Base-by-base conservation (phyloP, 495 filamentous ascomycete genomes). In the Durotheca rogersii region DNA sequence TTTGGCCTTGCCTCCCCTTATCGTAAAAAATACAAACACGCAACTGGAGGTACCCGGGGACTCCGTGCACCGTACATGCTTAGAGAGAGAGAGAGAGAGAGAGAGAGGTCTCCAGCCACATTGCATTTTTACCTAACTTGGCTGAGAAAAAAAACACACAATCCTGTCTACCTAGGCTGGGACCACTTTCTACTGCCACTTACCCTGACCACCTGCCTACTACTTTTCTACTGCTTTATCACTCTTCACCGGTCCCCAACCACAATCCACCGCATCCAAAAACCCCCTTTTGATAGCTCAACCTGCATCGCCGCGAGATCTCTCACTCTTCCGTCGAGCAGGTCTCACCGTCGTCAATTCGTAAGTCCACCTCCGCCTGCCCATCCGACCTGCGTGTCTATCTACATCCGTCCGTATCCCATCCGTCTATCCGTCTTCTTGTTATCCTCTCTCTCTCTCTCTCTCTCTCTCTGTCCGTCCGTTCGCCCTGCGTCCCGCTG, bases 61-160 rank as follows among this genome's bases (percentile, higher is more conserved):
- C 23, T 27, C 23, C 23, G 23, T 27, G 4, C 23, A 27, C 23
- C 4, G 23, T 9, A 27, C 23, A n/a, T n/a, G n/a, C n/a, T n/a
- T n/a, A n/a, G n/a, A n/a, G n/a, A n/a, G n/a, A n/a, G n/a, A n/a
- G n/a, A n/a, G n/a, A n/a, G n/a, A n/a, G n/a, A 27, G 23, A 4
- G 4, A 27, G 23, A n/a, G 12, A 6, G 18, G 33, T 57, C 53
- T 57, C 51, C 51, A 55, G 53, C 61, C 58, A 60, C 60, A 65
- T 60, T 61, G 62, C 62, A 58, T 62, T 65, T 65, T 59, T 51
- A 72, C 67, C 67, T 70, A 65, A 64, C 61, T 56, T 64, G 44
- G 59, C 42, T 37, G 52, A 53, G 60, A 65, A 27, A 9, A 27
- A 27, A 53, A 27, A 27, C 51, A 58, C 31, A 34, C 9, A 18